Evolutionary conservation across 805 yeast genomes (phyloP), one percentile per base, ranked within the genome.

Genomic region (Metschnikowia lunata): DNA sequence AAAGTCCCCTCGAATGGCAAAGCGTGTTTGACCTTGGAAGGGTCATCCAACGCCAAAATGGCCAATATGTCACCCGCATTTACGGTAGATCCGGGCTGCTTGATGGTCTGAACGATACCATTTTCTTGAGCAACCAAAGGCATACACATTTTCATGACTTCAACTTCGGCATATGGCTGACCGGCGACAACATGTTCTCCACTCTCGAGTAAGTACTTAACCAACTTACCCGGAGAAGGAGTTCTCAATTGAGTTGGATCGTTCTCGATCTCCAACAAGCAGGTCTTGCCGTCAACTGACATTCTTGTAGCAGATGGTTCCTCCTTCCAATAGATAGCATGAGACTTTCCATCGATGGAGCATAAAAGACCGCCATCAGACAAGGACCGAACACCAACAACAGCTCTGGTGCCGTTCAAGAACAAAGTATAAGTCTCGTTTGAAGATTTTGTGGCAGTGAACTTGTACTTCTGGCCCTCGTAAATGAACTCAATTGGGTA

Each of bases 101-200:
- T 91, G 62, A 93, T 81, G 35, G 89, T 72, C 71, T 91, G 97
- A 42, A 90, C 87, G 46, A 78, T 74, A 76, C 99, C 99, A 59
- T 86, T 85, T 66, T 91, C 99, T 66, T 83, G 88, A 15, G 97
- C 91, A 60, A 90, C 72, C 58, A 93, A 77, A 40, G 99, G 97
- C 97, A 93, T 93, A 69, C 90, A 89, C 99, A 93, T 93, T 70
- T 93, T 93, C 99, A 93, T 93, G 55, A 93, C 99, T 72, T 93
- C 99, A 46, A 93, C 97, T 72, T 93, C 99, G 34, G 99, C 99
- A 61, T 80, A 95, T 37, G 97, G 83, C 70, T 91, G 95, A 49
- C 98, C 98, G 48, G 93, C 82, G 41, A 67, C 69, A 57, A 93
- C 79, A 60, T 91, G 98, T 52, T 91, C 99, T 55, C 99, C 99